Evolutionary conservation across 2,329 filamentous ascomycete genomes (phyloP).

Genomic region (Colletotrichum tabaci): DNA sequence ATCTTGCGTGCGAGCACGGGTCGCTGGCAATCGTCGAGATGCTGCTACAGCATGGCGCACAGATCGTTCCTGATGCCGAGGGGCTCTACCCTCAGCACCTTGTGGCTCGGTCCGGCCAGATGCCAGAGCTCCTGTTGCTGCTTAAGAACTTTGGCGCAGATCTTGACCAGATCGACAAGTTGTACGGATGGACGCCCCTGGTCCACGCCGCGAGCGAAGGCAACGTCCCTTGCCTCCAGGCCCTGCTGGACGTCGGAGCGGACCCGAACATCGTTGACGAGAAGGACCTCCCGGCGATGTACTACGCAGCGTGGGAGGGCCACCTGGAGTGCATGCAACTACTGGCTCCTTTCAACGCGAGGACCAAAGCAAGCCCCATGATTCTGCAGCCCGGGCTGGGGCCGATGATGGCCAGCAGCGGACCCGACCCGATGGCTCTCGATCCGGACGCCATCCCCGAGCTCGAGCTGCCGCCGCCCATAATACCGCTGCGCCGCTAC

Average conservation of each 20-base stretch:
- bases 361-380: slow-evolving; percentile 60
- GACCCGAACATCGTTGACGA: slow-evolving; percentile 88
- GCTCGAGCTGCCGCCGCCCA: slow-evolving; percentile 92
- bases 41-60: slow-evolving; percentile 83
- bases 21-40: slow-evolving; percentile 88
- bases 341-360: slow-evolving; percentile 74
- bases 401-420: slow-evolving; percentile 63
- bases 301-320: slow-evolving; percentile 98
- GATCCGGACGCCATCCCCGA: slow-evolving; percentile 93
- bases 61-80: slow-evolving; percentile 93
- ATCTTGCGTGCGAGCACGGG: slow-evolving; percentile 94
- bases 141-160: slow-evolving; percentile 90
- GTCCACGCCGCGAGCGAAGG: slow-evolving; percentile 98
- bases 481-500: slow-evolving; percentile 94
- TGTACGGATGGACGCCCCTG: slow-evolving; percentile 97
- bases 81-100: slow-evolving; percentile 97
- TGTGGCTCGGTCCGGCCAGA: slow-evolving; percentile 89
- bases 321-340: slow-evolving; percentile 95
- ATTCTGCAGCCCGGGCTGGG: slow-evolving; percentile 60
- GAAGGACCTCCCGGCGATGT: slow-evolving; percentile 94
- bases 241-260: slow-evolving; percentile 83
- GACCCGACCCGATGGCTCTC: slow-evolving; percentile 74
- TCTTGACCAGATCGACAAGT: slow-evolving; percentile 91
- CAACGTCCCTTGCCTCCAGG: slow-evolving; percentile 88
- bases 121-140: slow-evolving; percentile 82